Base-by-base conservation (phyloP, 2,329 filamentous ascomycete genomes). In the Neospermospora avenae region DNA sequence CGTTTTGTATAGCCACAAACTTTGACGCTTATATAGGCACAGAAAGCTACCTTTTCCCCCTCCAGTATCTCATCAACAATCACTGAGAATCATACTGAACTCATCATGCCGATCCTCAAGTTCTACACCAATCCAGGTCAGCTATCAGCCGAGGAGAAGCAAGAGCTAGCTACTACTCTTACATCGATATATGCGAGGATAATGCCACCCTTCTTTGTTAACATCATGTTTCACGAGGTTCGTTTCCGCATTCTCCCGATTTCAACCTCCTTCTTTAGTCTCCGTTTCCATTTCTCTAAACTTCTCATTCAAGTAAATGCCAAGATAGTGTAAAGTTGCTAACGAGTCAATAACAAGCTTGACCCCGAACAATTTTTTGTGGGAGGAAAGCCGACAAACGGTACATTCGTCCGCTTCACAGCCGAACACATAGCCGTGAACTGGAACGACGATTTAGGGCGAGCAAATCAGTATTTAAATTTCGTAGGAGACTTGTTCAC, bases 401-500 rank as follows among this genome's bases (percentile, higher is more conserved):
- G 63, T 1, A 67, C 59, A 41, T 67, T 67, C 25, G 55, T 67
- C 5, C 57, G 65, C 16, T 53, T 67, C 42, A 63, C 56, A n/a
- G 55, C 61, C 7, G 65, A 67, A n/a, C 65, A 67, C 24, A 64
- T 65, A 16, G 65, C 63, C 8, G 35, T 67, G 7, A 64, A 67
- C 44, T 63, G 52, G 46, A 48, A 58, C 3, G 49, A 58, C 3
- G 57, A 63, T 37, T 7, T 28, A 0, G 35, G n/a, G 8, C 14
- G 49, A 20, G 54, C 55, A 28, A 55, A 63, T 3, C 28, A n/a
- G 11, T 65, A 61, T 35, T 48, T 67, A 25, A 55, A 61, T 35
- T 64, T 58, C 45, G 11, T 67, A 1, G 62, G 62, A 2, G 46
- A 57, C 13, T 41, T 65, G 10, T 62, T 67, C 16, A 62, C 42